These are phyloP conservation scores for Colletotrichum sp. DNA, from an alignment of 2,329 filamentous ascomycete species.

Conservation along the genomic window DNA sequence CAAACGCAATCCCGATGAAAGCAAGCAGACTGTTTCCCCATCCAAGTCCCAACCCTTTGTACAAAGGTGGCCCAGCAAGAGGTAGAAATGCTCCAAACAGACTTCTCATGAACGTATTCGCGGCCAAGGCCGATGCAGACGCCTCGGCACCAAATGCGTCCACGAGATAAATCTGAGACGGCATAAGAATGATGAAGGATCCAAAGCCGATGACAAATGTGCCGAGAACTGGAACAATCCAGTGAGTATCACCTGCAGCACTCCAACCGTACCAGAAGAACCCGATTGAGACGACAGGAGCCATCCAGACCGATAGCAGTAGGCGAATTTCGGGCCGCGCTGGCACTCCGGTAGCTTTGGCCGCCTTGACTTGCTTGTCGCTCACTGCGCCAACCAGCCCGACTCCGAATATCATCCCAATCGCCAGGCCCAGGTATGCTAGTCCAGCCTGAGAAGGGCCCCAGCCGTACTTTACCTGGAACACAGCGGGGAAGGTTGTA, in stretches of 20 bases:
- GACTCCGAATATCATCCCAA: slow-evolving; percentile 7
- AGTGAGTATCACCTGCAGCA: slow-evolving; percentile 54
- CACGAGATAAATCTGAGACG: slow-evolving; percentile 21
- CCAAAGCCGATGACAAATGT: slow-evolving; percentile 56
- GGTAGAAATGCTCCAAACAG: slow-evolving; percentile 20
- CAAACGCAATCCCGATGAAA: slow-evolving; percentile 14
- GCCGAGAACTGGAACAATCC: slow-evolving; percentile 66
- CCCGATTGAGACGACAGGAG: slow-evolving; percentile 33
- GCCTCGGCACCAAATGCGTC: slow-evolving; percentile 29
- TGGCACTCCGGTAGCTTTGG: background rate
- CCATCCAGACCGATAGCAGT: background rate
- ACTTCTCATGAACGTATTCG: background rate
- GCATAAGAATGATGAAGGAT: slow-evolving; percentile 42
- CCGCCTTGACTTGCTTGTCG: background rate
- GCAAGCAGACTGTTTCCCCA: slow-evolving; percentile 25
- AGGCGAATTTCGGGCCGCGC: background rate
- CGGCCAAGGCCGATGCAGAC: background rate
- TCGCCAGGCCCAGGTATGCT: slow-evolving; percentile 2
- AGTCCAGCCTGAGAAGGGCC: slow-evolving; percentile 25
- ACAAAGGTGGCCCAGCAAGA: slow-evolving; percentile 13
- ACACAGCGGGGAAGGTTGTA: slow-evolving; percentile 53
- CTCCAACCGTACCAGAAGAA: slow-evolving; percentile 66
- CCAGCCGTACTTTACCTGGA: slow-evolving; percentile 43
- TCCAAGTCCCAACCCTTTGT: slow-evolving; percentile 15
- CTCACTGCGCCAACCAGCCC: background rate